Conservation (phyloP, 768 basidiomycete species). For the Calocybe gangraenosa region DNA sequence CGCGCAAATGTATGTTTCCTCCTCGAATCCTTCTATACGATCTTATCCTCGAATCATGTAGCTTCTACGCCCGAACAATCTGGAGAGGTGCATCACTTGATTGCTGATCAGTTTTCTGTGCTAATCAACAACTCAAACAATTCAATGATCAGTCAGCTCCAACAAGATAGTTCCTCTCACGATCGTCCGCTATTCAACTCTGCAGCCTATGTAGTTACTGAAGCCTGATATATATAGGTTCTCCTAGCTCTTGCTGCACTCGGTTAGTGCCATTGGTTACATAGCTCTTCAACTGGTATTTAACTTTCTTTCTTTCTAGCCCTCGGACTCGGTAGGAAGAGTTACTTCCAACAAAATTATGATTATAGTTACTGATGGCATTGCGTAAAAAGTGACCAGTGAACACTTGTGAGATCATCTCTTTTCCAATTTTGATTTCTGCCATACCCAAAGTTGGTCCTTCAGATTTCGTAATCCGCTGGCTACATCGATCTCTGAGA, state of each 20-base stretch:
- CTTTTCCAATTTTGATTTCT: neutral
- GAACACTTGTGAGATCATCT: constrained; percentile 2
- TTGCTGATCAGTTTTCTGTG: neutral
- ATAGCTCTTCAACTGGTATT: neutral
- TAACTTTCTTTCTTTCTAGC: neutral
- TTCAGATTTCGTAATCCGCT: constrained; percentile 6
- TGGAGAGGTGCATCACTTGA: constrained; percentile 4
- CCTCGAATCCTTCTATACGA: too few relatives aligned
- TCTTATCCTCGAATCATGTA: neutral
- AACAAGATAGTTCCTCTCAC: neutral
- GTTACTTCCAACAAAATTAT: neutral
- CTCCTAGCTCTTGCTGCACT: constrained; percentile 5
- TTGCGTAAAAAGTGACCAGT: constrained; percentile 4
- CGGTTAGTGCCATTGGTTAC: neutral
- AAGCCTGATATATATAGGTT: neutral
- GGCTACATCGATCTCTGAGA: constrained; percentile 6
- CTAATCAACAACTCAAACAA: neutral
- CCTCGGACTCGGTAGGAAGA: constrained; percentile 4
- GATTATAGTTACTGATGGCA: neutral
- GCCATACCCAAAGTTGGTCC: neutral
- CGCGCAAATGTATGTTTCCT: constrained; percentile 5
- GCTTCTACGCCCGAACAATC: constrained; percentile 8
- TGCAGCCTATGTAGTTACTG: too few relatives aligned
- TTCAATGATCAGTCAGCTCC: neutral
- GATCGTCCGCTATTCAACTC: neutral